These are phyloP conservation scores for Draba incana DNA, from an alignment of 345 rosid species.

Conservation along the genomic window DNA sequence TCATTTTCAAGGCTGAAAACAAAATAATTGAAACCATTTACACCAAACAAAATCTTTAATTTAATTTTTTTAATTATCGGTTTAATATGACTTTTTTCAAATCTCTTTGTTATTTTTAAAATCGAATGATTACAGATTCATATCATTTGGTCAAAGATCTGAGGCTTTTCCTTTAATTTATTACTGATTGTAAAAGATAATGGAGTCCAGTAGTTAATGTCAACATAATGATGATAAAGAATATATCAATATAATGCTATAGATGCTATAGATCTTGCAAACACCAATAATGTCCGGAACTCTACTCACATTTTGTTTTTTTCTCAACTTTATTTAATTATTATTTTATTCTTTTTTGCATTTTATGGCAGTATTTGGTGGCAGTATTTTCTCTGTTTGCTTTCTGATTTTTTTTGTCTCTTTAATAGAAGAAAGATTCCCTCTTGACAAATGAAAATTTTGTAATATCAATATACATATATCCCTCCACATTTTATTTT, in stretches of 20 bases:
- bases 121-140: conserved; percentile 13
- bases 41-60: neutral
- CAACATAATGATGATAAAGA: conserved; percentile 34
- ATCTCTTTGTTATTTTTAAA: conserved; percentile 8
- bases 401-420: conserved; percentile 46
- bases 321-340: conserved; percentile 33
- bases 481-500: conserved; percentile 18
- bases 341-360: conserved; percentile 40
- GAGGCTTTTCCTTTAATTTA: conserved; percentile 10
- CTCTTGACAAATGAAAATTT: conserved; percentile 42
- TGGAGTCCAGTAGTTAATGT: conserved; percentile 39
- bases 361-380: conserved; percentile 45
- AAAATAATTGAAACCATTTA: neutral
- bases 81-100: neutral
- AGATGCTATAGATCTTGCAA: conserved; percentile 51
- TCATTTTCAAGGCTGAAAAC: conserved; percentile 34
- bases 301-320: conserved; percentile 37
- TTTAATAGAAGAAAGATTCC: conserved; percentile 61
- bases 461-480: neutral
- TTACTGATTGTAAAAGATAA: conserved; percentile 29
- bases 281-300: conserved; percentile 40
- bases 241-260: conserved; percentile 28
- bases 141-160: conserved; percentile 41
- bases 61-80: neutral
- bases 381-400: conserved; percentile 40